Evolutionary conservation across 371 early-diverging fungal species (phyloP), one percentile per base, ranked within the genome.

Genomic region (Chytridium lagenaria): DNA sequence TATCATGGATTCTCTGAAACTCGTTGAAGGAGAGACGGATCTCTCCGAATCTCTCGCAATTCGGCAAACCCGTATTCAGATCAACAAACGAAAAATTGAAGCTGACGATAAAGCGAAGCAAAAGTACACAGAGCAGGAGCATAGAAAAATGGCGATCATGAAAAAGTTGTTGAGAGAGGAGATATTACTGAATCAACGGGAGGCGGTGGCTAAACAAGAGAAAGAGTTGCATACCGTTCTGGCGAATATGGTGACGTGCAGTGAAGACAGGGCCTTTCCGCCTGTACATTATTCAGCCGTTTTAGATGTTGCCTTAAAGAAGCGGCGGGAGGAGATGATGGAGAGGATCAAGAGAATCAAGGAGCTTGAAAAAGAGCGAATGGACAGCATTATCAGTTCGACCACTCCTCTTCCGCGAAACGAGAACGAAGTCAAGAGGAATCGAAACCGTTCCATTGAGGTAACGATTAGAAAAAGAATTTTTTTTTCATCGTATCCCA

Each of bases 41-140:
- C 55, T 77, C 1, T 68, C 77, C 1, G 70, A 77, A 37, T 37
- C 66, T 19, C 36, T 44, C 37, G 70, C 26, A 1, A 68, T 79
- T 5, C 70, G 74, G 1, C 61, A 73, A 67, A 71, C 72, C 5
- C 69, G 74, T 26, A 30, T n/a, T 2, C 23, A 31, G 50, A 64
- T 78, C 26, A 36, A 31, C 12, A 22, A 22, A 0, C 59, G 63
- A 30, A 50, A 75, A 36, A 3, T 31, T 22, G 44, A 65, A 37
- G 37, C 19, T 7, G 37, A 71, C 22, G 22, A 49, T 23, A 7
- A 26, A n/a, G 31, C 59, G 33, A 23, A 50, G 5, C 22, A 49
- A 26, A 33, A 3, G 10, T n/a, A 7, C 19, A 33, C 50, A 37
- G 38, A 68, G 26, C 36, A 71, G 28, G 67, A 76, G 40, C 33